Evolutionary conservation across 495 filamentous ascomycete genomes (phyloP), one percentile per base, ranked within the genome.

Genomic region (Parathielavia appendiculata): DNA sequence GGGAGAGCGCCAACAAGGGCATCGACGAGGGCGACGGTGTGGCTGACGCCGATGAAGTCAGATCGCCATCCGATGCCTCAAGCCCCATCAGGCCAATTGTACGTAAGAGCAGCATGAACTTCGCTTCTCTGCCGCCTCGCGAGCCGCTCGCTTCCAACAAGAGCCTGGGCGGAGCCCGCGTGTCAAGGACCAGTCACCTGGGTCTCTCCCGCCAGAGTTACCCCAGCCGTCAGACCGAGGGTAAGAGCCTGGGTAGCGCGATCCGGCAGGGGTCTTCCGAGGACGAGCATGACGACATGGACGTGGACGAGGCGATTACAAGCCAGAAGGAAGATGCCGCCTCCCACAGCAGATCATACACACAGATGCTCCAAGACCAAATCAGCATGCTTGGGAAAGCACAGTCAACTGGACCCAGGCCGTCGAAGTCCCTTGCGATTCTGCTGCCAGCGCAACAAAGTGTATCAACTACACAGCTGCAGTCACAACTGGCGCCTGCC

Each of bases 91-190:
- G 75, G 56, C 75, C 74, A n/a, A 51, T 75, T 48, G 70, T 95
- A 51, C 86, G 92, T 36, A 96, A 96, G 76, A 96, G 91, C 71
- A 97, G 92, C 64, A 78, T 97, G 51, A 92, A 85, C 51, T 97
- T 98, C 72, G 88, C 95, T 13, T 89, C 93, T 4, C 76, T 98
- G 4, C 93, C 93, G 51, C 89, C 92, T 9, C 84, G 93, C 40
- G 92, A 97, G 67, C 93, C 92, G 30, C 75, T 96, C 41, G 83
- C 83, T 19, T 83, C 86, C 57, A 89, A 90, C 71, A 92, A 90
- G 71, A 84, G 92, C 63, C 82, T 86, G 35, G 87, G 88, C 32
- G 79, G 81, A 26, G 44, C 47, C 32, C 79, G 88, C 34, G 67
- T 82, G 22, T 92, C 91, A 38, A 78, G 89, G 59, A 89, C 84